Evolutionary conservation across 2,329 filamentous ascomycete genomes (phyloP).

Genomic region (Cladophialophora immunda): DNA sequence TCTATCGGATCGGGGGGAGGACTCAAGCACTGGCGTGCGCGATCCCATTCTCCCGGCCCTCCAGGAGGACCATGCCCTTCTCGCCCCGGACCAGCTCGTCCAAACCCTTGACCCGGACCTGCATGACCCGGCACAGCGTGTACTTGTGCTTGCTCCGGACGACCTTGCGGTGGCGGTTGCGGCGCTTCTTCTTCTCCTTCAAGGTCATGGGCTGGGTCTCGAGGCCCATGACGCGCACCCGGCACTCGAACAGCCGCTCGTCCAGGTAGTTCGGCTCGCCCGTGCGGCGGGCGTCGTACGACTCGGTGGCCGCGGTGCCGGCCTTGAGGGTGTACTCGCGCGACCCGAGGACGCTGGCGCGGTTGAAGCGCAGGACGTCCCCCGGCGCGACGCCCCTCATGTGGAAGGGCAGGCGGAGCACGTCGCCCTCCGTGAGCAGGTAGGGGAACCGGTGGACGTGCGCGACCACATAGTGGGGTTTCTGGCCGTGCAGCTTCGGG

Average conservation of each 20-base stretch:
- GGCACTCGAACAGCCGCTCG: conserved; percentile 82
- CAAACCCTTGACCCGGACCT: conserved; percentile 72
- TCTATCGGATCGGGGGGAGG: background rate
- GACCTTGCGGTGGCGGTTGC: conserved; percentile 71
- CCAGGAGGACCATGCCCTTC: conserved; percentile 47
- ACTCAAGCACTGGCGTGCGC: background rate
- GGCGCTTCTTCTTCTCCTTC: conserved; percentile 70
- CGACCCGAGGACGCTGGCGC: conserved; percentile 81
- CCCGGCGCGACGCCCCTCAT: conserved; percentile 81
- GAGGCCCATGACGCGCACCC: conserved; percentile 82
- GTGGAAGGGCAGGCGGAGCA: conserved; percentile 78
- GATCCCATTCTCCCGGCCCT: conserved; percentile 21
- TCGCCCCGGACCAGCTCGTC: conserved; percentile 61
- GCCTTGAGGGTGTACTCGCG: conserved; percentile 91
- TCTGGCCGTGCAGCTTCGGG: conserved; percentile 54
- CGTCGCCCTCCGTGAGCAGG: conserved; percentile 69
- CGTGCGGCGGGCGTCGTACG: conserved; percentile 38
- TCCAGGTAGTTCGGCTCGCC: conserved; percentile 69
- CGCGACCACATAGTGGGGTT: conserved; percentile 57
- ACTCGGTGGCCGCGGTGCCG: conserved; percentile 55
- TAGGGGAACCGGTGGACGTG: conserved; percentile 61
- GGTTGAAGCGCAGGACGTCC: conserved; percentile 86
- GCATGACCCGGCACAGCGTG: conserved; percentile 84
- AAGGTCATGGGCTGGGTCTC: conserved; percentile 74
- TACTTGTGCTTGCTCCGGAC: conserved; percentile 91